Evolutionary conservation across 2,329 filamentous ascomycete species (phyloP).

Genomic region (Ophiobolus disseminans): DNA sequence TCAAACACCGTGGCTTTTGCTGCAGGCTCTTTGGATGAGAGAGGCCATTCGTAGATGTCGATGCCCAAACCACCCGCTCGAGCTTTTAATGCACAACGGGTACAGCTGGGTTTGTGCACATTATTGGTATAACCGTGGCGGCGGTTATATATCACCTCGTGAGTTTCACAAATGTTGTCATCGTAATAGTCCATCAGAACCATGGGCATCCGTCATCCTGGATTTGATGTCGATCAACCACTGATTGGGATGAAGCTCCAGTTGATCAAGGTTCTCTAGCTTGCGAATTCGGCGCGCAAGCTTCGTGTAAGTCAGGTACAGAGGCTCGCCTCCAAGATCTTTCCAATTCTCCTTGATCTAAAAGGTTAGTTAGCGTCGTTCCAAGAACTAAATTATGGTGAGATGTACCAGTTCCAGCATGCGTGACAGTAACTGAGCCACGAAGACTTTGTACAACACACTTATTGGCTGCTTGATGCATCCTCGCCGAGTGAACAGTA

Average conservation of each 20-base stretch:
- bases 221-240: conserved; percentile 10
- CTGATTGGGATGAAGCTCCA: neutral
- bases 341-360: conserved; percentile 29
- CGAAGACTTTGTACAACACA: conserved; percentile 59
- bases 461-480: neutral
- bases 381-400: too few species aligned
- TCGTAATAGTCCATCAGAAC: conserved; percentile 20
- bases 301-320: conserved; percentile 29
- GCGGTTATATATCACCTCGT: conserved; percentile 3
- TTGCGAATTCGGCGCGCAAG: conserved; percentile 32
- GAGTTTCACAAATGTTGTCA: conserved; percentile 15
- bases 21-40: conserved; percentile 45
- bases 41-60: conserved; percentile 63
- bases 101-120: conserved; percentile 20
- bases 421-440: conserved; percentile 60
- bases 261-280: conserved; percentile 20
- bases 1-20: conserved; percentile 63
- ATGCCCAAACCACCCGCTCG: conserved; percentile 55
- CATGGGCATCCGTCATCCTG: conserved; percentile 5
- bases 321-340: conserved; percentile 29
- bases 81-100: conserved; percentile 37
- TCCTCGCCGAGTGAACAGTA: conserved; percentile 35
- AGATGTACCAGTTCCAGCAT: conserved; percentile 10
- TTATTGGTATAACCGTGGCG: conserved; percentile 8
- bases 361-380: too few species aligned